These are phyloP conservation scores for Emiliania huxleyi DNA, from an alignment of 78 protist species.

Conservation along the genomic window DNA sequence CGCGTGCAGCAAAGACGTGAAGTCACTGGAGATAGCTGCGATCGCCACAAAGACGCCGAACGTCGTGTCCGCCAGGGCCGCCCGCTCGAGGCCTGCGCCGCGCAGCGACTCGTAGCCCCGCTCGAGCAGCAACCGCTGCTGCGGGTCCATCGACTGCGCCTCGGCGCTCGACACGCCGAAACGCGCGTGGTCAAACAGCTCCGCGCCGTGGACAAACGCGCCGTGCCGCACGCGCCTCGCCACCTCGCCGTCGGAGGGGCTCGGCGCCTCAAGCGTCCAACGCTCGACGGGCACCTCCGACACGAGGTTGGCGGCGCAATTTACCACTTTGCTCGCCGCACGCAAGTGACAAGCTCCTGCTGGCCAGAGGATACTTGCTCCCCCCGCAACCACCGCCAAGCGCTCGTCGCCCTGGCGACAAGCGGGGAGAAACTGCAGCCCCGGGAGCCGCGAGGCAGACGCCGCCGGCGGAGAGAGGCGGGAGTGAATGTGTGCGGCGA, in stretches of 20 bases:
- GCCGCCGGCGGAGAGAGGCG: neutral
- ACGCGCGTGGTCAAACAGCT: neutral
- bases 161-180: neutral
- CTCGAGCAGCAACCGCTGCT: conserved; percentile 32
- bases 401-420: neutral
- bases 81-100: neutral
- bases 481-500: neutral
- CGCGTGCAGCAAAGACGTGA: neutral
- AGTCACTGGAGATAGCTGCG: neutral
- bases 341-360: neutral
- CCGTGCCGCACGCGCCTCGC: neutral
- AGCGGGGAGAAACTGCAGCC: neutral
- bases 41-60: neutral
- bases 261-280: neutral
- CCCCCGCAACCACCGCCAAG: neutral
- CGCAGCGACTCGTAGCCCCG: neutral
- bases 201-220: neutral
- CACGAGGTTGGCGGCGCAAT: neutral
- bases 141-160: conserved; percentile 12
- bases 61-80: neutral
- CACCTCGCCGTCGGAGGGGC: neutral
- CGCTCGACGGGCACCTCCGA: neutral
- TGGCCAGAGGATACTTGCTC: neutral
- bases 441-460: neutral
- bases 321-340: neutral